phyloP scores from a whole-genome alignment of 2,329 filamentous ascomycete species.

The Periglandula ipomoeae region DNA sequence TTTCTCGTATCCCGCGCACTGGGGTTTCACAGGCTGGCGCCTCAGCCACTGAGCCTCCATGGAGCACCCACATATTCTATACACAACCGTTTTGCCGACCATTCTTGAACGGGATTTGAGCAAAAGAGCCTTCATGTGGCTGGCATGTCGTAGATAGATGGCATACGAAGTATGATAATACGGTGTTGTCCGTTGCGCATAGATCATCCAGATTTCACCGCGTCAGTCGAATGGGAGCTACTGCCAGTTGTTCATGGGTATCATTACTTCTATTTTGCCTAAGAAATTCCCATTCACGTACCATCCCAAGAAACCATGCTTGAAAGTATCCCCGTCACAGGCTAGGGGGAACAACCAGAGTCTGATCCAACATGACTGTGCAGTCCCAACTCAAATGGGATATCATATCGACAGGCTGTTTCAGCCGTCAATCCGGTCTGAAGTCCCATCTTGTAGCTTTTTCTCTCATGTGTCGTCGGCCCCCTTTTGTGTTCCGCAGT shows the following conservation, averaged over 20 bases:
- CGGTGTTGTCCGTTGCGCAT: too few relatives aligned
- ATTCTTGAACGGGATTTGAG: not conserved
- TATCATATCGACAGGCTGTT: not conserved
- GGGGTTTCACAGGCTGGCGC: not conserved
- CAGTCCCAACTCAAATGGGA: not conserved
- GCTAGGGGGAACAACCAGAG: not conserved
- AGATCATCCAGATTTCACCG: not conserved
- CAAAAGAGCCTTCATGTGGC: too few relatives aligned
- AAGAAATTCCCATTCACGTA: not conserved
- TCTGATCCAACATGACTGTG: not conserved
- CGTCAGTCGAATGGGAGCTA: not conserved
- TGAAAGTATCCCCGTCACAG: not conserved
- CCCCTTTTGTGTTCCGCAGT: not conserved
- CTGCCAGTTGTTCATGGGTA: constrained; percentile 4
- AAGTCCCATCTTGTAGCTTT: not conserved
- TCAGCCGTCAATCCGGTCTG: not conserved
- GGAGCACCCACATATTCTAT: not conserved
- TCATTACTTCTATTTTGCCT: constrained; percentile 2
- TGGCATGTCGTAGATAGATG: too few relatives aligned
- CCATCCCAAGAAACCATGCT: too few relatives aligned
- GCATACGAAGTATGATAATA: too few relatives aligned
- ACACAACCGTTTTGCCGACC: not conserved
- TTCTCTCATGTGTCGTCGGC: not conserved
- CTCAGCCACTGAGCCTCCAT: not conserved
- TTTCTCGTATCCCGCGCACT: not conserved